Evolutionary conservation across 176 grass and related monocot species (phyloP).

Genomic region (Triticum timopheevii): DNA sequence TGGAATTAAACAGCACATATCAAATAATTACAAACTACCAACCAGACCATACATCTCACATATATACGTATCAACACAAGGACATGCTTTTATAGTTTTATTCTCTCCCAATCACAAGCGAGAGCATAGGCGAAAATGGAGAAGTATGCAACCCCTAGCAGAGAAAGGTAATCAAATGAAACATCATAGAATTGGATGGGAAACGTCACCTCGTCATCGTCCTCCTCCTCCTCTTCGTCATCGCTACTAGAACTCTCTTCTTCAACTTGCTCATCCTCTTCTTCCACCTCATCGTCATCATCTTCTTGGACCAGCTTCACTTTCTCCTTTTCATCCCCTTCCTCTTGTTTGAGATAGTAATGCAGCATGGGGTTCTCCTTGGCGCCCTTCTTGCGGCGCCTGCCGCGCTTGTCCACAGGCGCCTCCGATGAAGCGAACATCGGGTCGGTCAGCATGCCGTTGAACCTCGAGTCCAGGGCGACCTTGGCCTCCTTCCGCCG

Average conservation of each 20-base stretch:
- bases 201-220: constrained; percentile 59
- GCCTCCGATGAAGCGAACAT: constrained; percentile 55
- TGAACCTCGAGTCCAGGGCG: constrained; percentile 69
- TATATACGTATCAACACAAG: too few species aligned
- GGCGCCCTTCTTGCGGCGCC: constrained; percentile 39
- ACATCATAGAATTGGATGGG: not conserved
- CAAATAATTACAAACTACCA: not conserved
- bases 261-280: constrained; percentile 39
- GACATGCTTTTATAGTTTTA: not conserved
- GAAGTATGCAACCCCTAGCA: not conserved
- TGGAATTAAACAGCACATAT: not conserved
- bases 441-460: constrained; percentile 65
- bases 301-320: constrained; percentile 23
- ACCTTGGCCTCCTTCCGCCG: constrained; percentile 72
- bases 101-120: not conserved
- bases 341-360: constrained; percentile 71
- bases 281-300: constrained; percentile 28
- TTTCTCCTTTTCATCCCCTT: constrained; percentile 4
- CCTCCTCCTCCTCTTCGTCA: constrained; percentile 45
- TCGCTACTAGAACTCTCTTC: constrained; percentile 44
- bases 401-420: constrained; percentile 75
- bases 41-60: not conserved
- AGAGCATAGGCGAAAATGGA: not conserved
- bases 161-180: not conserved
- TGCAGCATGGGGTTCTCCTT: constrained; percentile 58